Percentiles rank a stretch among this genome's conserved stretches.
These are phyloP conservation scores for Bryum argenteum DNA, from an alignment of 225 moss, liverwort and hornwort species.

Conservation along the genomic window DNA sequence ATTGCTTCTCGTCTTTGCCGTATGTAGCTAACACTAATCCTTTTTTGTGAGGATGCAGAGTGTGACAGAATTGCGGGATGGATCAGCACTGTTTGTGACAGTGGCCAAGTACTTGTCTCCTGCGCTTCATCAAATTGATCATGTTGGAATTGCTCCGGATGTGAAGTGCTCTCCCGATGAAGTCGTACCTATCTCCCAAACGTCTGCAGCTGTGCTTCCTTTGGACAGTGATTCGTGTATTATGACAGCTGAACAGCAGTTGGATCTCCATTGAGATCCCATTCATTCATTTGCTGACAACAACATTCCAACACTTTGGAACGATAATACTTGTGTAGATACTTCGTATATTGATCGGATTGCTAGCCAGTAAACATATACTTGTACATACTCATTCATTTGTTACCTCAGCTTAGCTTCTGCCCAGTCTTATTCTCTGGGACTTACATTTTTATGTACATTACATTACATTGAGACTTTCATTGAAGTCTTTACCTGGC, in stretches of 20 bases:
- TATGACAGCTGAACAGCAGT: slow-evolving; percentile 66
- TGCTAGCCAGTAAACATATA: slow-evolving; percentile 3
- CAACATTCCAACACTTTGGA: slow-evolving; percentile 13
- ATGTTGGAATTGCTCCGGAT: slow-evolving; percentile 87
- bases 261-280: slow-evolving; percentile 60
- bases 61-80: slow-evolving; percentile 89
- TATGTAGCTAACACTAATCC: no score
- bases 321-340: background rate
- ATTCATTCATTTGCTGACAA: slow-evolving; percentile 48
- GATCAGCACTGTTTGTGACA: slow-evolving; percentile 95
- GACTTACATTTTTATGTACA: slow-evolving; percentile 61
- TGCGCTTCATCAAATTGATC: slow-evolving; percentile 87
- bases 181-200: slow-evolving; percentile 38
- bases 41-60: no score
- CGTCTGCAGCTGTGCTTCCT: slow-evolving; percentile 27
- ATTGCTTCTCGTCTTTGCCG: background rate
- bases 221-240: slow-evolving; percentile 82
- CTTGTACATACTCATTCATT: slow-evolving; percentile 59
- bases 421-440: slow-evolving; percentile 29
- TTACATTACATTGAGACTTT: slow-evolving; percentile 50
- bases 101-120: slow-evolving; percentile 98
- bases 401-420: slow-evolving; percentile 33
- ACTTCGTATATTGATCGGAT: slow-evolving; percentile 24
- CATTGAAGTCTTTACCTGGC: slow-evolving; percentile 26
- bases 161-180: slow-evolving; percentile 82